Conservation (phyloP, 345 rosid species). For the Syzygium oleosum region DNA sequence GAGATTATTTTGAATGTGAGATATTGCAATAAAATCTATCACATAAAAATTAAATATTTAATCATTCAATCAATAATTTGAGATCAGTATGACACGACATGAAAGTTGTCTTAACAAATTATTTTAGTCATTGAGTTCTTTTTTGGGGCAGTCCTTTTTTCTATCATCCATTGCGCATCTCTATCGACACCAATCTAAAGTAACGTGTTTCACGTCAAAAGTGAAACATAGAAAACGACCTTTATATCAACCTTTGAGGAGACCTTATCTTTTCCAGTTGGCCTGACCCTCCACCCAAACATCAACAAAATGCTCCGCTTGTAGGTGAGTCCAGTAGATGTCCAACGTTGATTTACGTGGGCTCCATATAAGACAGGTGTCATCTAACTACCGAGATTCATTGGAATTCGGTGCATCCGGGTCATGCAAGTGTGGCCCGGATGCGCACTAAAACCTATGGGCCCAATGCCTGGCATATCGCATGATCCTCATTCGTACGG, state of each 20-base stretch:
- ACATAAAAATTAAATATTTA: no score
- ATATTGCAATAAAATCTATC: rapidly evolving
- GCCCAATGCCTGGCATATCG: rapidly evolving
- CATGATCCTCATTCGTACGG: background rate
- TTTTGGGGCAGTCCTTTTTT: background rate
- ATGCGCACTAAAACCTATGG: background rate
- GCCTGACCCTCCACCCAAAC: background rate
- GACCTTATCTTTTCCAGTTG: background rate
- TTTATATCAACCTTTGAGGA: background rate
- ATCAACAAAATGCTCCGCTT: background rate
- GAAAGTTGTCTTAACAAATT: no score
- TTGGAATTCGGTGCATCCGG: no score
- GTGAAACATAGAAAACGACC: no score
- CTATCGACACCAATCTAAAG: background rate
- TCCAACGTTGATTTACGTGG: background rate
- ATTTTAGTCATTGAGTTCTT: no score
- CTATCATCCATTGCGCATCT: background rate
- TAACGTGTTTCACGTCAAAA: background rate
- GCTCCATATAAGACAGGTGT: background rate
- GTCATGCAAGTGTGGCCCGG: no score
- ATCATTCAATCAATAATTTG: no score
- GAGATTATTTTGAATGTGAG: no score
- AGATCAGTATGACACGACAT: background rate
- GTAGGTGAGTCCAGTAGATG: background rate
- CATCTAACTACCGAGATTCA: background rate